Base-by-base conservation (phyloP, 2,329 filamentous ascomycete genomes). In the Fusarium metavorans region DNA sequence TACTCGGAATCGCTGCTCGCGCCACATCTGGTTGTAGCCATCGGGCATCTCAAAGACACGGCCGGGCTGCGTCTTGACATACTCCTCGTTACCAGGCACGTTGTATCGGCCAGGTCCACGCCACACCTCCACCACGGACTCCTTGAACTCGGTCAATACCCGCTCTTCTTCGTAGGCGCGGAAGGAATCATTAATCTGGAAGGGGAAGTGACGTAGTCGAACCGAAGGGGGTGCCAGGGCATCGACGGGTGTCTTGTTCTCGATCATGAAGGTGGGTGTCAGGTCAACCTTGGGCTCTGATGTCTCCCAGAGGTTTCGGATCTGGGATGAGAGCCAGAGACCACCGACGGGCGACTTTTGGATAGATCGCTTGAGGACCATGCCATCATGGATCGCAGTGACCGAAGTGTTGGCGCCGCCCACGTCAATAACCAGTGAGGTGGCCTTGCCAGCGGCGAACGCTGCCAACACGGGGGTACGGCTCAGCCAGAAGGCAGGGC, bases 1-100 rank as follows among this genome's bases (percentile, higher is more conserved):
- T 13, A 95, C 93, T 76, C 92, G 91, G 88, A 93, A 98, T 60
- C 97, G 92, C 82, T 98, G 95, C 66, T 92, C 89, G 72, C 94
- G 93, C 87, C 98, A 99, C 84, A 98, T 93, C 82, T 97, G 94
- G 86, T 98, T 99, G 86, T 93, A 95, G 60, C 97, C 97, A 81
- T 98, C 95, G 11, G 97, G 97, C 90, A 99, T 97, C 86, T 99
- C 97, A 80, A 98, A 99, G 13, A 97, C 93, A 62, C 95, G 92
- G 45, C 94, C 94, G 1, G 95, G 94, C 74, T 92, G 91, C 52
- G 85, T 88, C 81, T 90, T 92, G 67, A 92, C 92, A 57, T 91
- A 87, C 48, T 98, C 95, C 80, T 97, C 91, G 81, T 96, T 97
- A 41, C 92, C 91, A 25, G 85, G 89, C 76, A 83, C 84, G 48